Conservation (phyloP, 805 yeast species). For the Cyberlindnera maritima region DNA sequence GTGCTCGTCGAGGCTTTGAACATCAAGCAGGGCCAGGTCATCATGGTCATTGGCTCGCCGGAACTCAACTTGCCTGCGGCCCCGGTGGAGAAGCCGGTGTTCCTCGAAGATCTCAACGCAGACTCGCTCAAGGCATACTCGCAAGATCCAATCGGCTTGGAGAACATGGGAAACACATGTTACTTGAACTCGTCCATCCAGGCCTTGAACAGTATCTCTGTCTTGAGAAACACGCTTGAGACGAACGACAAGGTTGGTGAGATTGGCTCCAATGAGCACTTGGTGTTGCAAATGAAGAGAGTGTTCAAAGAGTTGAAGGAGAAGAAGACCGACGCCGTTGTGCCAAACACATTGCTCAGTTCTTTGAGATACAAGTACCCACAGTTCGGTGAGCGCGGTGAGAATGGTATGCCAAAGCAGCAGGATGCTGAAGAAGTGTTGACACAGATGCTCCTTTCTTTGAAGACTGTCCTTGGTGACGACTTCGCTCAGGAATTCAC, state of each 20-base stretch:
- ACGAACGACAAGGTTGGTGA: slow-evolving; percentile 39
- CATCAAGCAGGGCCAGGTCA: slow-evolving; percentile 60
- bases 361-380: slow-evolving; percentile 70
- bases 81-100: slow-evolving; percentile 46
- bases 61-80: slow-evolving; percentile 60
- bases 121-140: slow-evolving; percentile 35
- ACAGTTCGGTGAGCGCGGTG: slow-evolving; percentile 82
- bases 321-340: slow-evolving; percentile 44
- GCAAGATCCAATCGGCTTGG: slow-evolving; percentile 77
- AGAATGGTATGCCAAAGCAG: slow-evolving; percentile 75
- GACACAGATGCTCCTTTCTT: slow-evolving; percentile 64
- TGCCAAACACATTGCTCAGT: slow-evolving; percentile 67
- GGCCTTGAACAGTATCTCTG: slow-evolving; percentile 75
- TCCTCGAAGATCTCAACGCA: slow-evolving; percentile 66
- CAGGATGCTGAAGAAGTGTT: slow-evolving; percentile 98
- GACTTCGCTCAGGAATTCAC: slow-evolving; percentile 56
- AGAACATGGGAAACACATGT: slow-evolving; percentile 95
- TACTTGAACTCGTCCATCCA: slow-evolving; percentile 89
- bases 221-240: slow-evolving; percentile 63
- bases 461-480: slow-evolving; percentile 48
- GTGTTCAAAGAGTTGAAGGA: slow-evolving; percentile 41
- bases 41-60: slow-evolving; percentile 93
- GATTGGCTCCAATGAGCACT: slow-evolving; percentile 34
- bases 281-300: slow-evolving; percentile 47
- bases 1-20: slow-evolving; percentile 41